Conservation (phyloP, 2,329 filamentous ascomycete species). For the Aspergillus sp. region DNA sequence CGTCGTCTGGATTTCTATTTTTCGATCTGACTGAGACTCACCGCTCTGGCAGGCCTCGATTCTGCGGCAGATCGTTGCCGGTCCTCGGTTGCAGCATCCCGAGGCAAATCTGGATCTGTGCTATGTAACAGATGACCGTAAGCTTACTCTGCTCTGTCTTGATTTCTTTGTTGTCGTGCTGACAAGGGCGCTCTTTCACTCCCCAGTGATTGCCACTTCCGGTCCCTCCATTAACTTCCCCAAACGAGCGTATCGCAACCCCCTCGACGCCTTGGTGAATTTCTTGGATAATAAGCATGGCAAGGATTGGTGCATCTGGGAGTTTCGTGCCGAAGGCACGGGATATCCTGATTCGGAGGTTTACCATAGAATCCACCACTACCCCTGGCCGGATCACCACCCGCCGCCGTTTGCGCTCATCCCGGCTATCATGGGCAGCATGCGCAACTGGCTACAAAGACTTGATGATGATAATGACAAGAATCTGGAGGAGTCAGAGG, state of each 20-base stretch:
- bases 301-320: constrained; percentile 88
- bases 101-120: constrained; percentile 89
- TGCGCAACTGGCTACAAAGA: constrained; percentile 73
- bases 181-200: not conserved
- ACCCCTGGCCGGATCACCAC: constrained; percentile 95
- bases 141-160: constrained; percentile 2
- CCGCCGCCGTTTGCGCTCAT: constrained; percentile 87
- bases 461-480: constrained; percentile 21
- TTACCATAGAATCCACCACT: constrained; percentile 76
- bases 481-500: constrained; percentile 14
- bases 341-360: constrained; percentile 90
- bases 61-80: constrained; percentile 83
- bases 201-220: constrained; percentile 60
- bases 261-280: constrained; percentile 73
- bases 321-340: constrained; percentile 92
- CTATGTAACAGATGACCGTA: constrained; percentile 77
- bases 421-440: constrained; percentile 80
- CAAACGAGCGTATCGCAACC: constrained; percentile 86
- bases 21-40: not conserved
- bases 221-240: constrained; percentile 86
- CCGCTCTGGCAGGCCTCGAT: constrained; percentile 52
- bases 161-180: not conserved
- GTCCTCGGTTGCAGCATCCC: constrained; percentile 71
- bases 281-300: constrained; percentile 84
- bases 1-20: not conserved